Percentiles rank a stretch among this genome's conserved stretches.
phyloP scores from a whole-genome alignment of 179 eudicot genomes.

The Drosera spatulata region DNA sequence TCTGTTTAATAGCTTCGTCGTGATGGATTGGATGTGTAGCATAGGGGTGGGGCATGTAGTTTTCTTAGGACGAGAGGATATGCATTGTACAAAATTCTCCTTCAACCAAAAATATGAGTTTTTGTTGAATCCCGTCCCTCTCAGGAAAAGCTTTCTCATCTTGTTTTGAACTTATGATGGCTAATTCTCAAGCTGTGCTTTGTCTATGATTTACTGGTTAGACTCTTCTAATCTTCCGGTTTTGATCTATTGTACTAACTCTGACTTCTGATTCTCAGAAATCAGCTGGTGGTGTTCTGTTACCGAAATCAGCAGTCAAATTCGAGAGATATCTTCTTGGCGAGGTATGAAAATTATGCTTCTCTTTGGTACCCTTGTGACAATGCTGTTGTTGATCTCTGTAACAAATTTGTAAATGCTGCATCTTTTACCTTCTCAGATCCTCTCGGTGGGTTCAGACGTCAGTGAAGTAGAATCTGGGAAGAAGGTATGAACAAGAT shows the following conservation, averaged over 20 bases:
- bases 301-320: constrained; percentile 92
- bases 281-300: constrained; percentile 92
- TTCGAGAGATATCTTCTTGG: constrained; percentile 93
- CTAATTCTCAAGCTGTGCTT: not conserved
- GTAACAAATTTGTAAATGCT: not conserved
- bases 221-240: not conserved
- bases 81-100: too few species aligned
- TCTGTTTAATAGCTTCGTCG: too few species aligned
- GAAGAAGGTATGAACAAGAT: constrained; percentile 52
- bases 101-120: too few species aligned
- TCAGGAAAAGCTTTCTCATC: not conserved
- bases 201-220: not conserved
- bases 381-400: not conserved
- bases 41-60: too few species aligned
- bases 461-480: constrained; percentile 72
- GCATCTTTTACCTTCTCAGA: constrained; percentile 20
- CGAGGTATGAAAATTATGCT: constrained; percentile 39
- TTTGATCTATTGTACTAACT: not conserved
- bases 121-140: not conserved
- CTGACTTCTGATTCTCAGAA: constrained; percentile 29
- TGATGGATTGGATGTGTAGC: too few species aligned
- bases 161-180: not conserved
- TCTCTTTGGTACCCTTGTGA: not conserved
- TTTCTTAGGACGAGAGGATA: too few species aligned
- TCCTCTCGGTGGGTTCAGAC: constrained; percentile 75